Evolutionary conservation across 2,329 filamentous ascomycete species (phyloP).

Genomic region (Aspergillus viridinutans): DNA sequence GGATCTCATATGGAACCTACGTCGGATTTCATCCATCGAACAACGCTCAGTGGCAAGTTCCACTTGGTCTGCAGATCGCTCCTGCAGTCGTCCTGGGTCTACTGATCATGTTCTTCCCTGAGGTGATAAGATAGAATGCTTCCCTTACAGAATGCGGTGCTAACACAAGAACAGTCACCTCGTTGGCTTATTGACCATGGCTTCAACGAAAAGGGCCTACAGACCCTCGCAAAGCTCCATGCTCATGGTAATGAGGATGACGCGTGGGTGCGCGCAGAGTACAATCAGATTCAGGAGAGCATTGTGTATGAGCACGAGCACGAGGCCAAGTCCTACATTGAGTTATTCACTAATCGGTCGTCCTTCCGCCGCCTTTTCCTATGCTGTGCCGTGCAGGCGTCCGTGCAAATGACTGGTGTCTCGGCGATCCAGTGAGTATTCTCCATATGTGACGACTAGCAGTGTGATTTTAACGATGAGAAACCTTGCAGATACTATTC

Average conservation of each 20-base stretch:
- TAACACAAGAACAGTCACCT: conserved; percentile 42
- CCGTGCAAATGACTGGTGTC: conserved; percentile 72
- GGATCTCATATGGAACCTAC: conserved; percentile 66
- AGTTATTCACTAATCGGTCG: conserved; percentile 63
- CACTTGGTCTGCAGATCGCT: conserved; percentile 66
- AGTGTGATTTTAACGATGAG: not conserved
- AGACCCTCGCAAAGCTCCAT: conserved; percentile 66
- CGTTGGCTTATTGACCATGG: conserved; percentile 74
- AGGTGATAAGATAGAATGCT: conserved; percentile 34
- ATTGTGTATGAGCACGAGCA: conserved; percentile 65
- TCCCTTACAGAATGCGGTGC: not conserved
- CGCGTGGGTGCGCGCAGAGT: conserved; percentile 68
- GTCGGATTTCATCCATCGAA: conserved; percentile 46
- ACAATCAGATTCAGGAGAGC: conserved; percentile 63
- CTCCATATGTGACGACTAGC: not conserved
- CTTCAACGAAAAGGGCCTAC: conserved; percentile 59
- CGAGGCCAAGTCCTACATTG: conserved; percentile 64
- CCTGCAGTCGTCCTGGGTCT: conserved; percentile 62
- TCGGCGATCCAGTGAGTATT: conserved; percentile 58
- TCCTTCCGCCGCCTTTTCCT: conserved; percentile 70
- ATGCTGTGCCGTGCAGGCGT: conserved; percentile 64
- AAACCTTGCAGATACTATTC: conserved; percentile 56
- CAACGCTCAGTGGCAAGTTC: conserved; percentile 57
- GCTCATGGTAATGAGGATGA: conserved; percentile 63
- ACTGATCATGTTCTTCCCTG: conserved; percentile 69